A percentile compares a stretch with the other conserved stretches of the same genome.
Evolutionary conservation across 2,329 filamentous ascomycete genomes (phyloP).

Genomic region (Clonostachys sp.): DNA sequence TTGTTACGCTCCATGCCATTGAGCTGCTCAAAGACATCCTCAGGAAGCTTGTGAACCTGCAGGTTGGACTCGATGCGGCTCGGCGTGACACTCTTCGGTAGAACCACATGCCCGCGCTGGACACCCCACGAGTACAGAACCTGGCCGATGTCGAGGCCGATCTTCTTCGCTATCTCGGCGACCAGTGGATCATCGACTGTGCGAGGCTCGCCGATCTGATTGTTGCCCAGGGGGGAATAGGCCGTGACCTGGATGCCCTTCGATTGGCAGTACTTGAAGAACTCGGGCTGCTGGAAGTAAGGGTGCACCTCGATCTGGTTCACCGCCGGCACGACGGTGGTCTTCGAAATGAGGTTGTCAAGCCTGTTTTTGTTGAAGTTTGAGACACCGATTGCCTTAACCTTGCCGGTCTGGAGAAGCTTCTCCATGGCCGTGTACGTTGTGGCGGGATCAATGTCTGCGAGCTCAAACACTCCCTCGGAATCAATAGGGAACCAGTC

Average conservation of each 20-base stretch:
- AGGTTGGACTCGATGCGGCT: constrained; percentile 62
- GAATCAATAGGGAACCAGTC: constrained; percentile 35
- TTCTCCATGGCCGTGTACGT: constrained; percentile 33
- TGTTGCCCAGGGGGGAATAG: constrained; percentile 61
- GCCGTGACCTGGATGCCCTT: constrained; percentile 58
- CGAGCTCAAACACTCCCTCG: constrained; percentile 61
- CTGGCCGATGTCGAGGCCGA: constrained; percentile 31
- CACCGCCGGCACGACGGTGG: constrained; percentile 52
- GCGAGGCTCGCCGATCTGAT: constrained; percentile 33
- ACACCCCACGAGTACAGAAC: constrained; percentile 53
- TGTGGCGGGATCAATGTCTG: constrained; percentile 39
- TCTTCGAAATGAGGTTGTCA: constrained; percentile 38
- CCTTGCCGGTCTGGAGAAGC: constrained; percentile 29
- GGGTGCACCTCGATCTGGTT: constrained; percentile 70
- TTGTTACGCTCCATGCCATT: constrained; percentile 32
- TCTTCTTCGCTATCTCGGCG: constrained; percentile 36
- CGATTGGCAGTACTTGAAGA: constrained; percentile 51
- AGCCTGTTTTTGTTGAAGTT: constrained; percentile 39
- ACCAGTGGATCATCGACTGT: constrained; percentile 44
- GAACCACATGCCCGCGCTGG: constrained; percentile 57
- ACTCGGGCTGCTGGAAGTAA: constrained; percentile 56
- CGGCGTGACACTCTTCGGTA: constrained; percentile 64
- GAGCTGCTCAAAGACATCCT: constrained; percentile 26
- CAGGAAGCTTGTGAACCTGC: constrained; percentile 27
- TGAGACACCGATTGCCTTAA: constrained; percentile 41